Percentiles rank a stretch among this genome's conserved stretches.
Conservation (phyloP, 2,329 filamentous ascomycete genomes). For the Thermochaetoides dissita region DNA sequence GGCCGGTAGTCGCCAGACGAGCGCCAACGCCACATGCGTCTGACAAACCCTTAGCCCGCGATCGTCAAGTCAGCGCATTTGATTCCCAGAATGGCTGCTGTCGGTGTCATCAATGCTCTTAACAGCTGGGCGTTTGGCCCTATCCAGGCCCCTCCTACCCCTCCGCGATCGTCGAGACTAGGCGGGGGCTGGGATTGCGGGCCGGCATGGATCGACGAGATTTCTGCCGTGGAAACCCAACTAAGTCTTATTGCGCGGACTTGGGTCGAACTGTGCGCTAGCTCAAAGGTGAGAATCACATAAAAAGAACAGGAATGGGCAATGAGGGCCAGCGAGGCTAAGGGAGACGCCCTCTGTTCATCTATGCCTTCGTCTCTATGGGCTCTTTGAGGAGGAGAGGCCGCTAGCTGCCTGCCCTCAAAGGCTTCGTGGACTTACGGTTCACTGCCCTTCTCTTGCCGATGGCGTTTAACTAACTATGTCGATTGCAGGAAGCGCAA, state of each 20-base stretch:
- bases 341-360: too few relatives aligned
- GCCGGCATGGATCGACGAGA: conserved; percentile 15
- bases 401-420: too few relatives aligned
- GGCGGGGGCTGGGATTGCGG: conserved; percentile 24
- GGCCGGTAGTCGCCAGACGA: conserved; percentile 7
- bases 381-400: too few relatives aligned
- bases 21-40: conserved; percentile 31
- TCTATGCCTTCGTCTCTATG: background rate
- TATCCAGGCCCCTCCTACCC: conserved; percentile 20
- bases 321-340: too few relatives aligned
- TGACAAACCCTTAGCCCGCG: conserved; percentile 20
- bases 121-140: conserved; percentile 28
- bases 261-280: conserved; percentile 24
- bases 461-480: conserved; percentile 1
- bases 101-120: conserved; percentile 31
- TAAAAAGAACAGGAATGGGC: too few relatives aligned
- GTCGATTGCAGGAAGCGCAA: background rate
- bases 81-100: conserved; percentile 41
- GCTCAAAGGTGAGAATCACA: conserved; percentile 18
- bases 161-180: conserved; percentile 21
- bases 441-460: too few relatives aligned
- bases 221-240: conserved; percentile 19
- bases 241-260: conserved; percentile 26
- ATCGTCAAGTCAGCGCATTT: conserved; percentile 9
- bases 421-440: too few relatives aligned